Evolutionary conservation across 345 rosid genomes (phyloP), one percentile per base, ranked within the genome.

Genomic region (Gossypium longicalyx): DNA sequence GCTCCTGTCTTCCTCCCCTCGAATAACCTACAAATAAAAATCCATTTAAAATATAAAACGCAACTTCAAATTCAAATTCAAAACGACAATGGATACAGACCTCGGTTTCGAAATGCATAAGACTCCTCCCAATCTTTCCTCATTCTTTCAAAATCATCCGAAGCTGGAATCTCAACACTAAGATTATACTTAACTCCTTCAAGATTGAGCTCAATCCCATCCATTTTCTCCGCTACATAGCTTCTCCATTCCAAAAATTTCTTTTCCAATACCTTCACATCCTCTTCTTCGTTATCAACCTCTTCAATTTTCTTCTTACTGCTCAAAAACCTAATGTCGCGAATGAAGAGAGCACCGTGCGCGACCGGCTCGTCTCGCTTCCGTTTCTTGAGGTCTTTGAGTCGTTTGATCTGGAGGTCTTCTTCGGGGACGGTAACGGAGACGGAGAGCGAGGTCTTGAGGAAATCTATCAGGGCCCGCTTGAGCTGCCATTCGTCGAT

Each of bases 401-500:
- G 78, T 51, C 93, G 87, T 10, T 75, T 78, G 81, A 92, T 83
- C 29, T 84, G 78, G 44, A 94, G 84, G 73, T 92, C 97, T 65
- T 84, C 92, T 53, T 87, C 93, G 12, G 93, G 78, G 19, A 94
- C 81, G 47, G 82, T 71, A 65, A 89, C 71, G 59, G 96, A 59
- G 53, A 86, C 83, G 27, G 84, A 73, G 61, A 86, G 80, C 0
- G 94, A 89, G 78, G 71, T 70, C 80, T 83, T 87, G 75, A 92
- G 87, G 83, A 85, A 94, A 64, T 89, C 91, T 2, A 81, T 77
- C 22, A 92, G 81, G 16, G 98, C 90, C 45, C 84, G 89, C 80
- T 87, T 94, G 64, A 92, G 86, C 76, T 86, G 93, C 98, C 98
- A 94, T 78, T 92, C 97, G 82, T 94, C 97, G 79, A 92, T 81